Base-by-base conservation (phyloP, 257 asterid genomes). In the Dorcoceras hygrometricum region DNA sequence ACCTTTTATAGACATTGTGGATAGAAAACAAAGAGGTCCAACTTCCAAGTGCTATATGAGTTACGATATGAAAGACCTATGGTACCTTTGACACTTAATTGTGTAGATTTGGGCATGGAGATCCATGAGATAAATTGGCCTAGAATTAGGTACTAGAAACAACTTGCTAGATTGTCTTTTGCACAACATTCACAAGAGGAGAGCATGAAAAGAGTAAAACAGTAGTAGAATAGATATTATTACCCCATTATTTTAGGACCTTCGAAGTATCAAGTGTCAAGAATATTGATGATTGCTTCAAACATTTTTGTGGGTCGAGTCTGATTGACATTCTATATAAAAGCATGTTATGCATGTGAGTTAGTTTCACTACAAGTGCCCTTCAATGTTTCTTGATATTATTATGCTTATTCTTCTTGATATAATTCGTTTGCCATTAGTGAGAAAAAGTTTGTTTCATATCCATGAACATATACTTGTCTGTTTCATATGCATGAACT, bases 271-370 rank as follows among this genome's bases (percentile, higher is more conserved):
- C 18, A 6, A 39, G 6, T 14, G 31, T 28, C 39, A 19, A 3
- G 5, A 25, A 34, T 5, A 14, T 8, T 29, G 23, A 19, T 25
- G 28, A 29, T 16, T 20, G 20, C 28, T 28, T 31, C 20, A 56
- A 55, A 36, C 18, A 67, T 11, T 66, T 26, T 59, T 5, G 24
- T 5, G 9, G 19, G 19, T 59, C 22, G 2, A 57, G 34, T 60
- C 39, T 24, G 65, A 68, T 57, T 19, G 5, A 22, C 20, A 62
- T 34, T 53, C 68, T 70, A 14, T 6, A 34, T 7, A n/a, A 60
- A 23, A 62, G 43, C 24, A 24, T 61, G 20, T 6, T 62, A 27
- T 62, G 39, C 39, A 16, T 55, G 53, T 19, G 19, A 26, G 14
- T 32, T 50, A 6, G 23, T 31, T 23, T 54, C 6, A 19, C 19